phyloP scores from a whole-genome alignment of 1,139 yeast genomes.

The Barnettozyma hawaiiensis region DNA sequence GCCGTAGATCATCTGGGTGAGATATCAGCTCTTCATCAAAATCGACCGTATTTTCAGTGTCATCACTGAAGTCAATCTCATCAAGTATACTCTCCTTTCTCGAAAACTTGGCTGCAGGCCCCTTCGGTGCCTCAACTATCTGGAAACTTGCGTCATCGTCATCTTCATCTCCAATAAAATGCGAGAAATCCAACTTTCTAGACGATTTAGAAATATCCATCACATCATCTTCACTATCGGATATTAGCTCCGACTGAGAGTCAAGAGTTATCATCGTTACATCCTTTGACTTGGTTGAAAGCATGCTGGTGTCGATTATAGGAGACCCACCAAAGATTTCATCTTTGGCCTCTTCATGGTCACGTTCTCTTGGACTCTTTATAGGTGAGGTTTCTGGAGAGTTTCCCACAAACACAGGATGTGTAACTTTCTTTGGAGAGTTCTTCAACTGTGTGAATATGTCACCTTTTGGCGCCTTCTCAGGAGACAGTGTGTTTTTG shows the following conservation, averaged over 20 bases:
- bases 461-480: neutral
- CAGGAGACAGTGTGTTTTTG: neutral
- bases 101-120: neutral
- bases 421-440: conserved; percentile 7
- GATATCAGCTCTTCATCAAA: neutral
- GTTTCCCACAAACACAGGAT: neutral
- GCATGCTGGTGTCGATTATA: conserved; percentile 1
- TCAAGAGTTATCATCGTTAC: neutral
- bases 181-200: conserved; percentile 4
- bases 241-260: neutral
- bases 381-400: conserved; percentile 2
- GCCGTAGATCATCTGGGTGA: neutral
- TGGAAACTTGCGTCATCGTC: neutral
- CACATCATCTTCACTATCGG: neutral
- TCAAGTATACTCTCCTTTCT: neutral
- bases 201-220: conserved; percentile 2
- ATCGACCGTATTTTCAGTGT: neutral
- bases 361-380: neutral
- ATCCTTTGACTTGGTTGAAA: neutral
- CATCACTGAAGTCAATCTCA: neutral
- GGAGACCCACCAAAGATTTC: neutral
- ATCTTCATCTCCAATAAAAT: neutral
- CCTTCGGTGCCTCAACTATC: neutral
- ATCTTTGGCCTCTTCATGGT: neutral
- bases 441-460: conserved; percentile 2